Evolutionary conservation across 2,329 filamentous ascomycete species (phyloP).

Genomic region (Macrophomina tecta): DNA sequence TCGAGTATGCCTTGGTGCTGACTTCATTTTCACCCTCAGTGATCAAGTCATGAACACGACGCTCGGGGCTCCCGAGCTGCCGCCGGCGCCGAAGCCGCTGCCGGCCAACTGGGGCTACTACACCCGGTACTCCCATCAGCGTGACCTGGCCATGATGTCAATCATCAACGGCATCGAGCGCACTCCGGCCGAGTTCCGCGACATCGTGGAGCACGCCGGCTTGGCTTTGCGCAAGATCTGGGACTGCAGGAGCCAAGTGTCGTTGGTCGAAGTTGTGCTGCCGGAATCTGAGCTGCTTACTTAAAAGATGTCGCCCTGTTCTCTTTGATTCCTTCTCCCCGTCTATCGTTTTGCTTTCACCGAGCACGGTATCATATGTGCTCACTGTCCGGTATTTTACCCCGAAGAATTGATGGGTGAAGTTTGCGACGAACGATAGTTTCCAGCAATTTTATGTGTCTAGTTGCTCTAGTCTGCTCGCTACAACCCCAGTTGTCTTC

Average conservation of each 20-base stretch:
- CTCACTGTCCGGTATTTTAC: too few species aligned
- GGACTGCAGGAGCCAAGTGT: slow-evolving; percentile 42
- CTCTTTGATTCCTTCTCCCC: background rate
- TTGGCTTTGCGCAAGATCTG: slow-evolving; percentile 41
- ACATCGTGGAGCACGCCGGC: slow-evolving; percentile 38
- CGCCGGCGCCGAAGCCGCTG: slow-evolving; percentile 39
- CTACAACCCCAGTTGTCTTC: too few species aligned
- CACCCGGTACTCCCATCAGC: slow-evolving; percentile 40
- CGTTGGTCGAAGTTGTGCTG: slow-evolving; percentile 37
- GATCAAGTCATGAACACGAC: slow-evolving; percentile 49
- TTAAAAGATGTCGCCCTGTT: background rate
- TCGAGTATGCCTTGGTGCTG: too few species aligned
- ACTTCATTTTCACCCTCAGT: slow-evolving; percentile 9
- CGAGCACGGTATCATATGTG: too few species aligned
- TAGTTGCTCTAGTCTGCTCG: too few species aligned
- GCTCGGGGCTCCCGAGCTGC: slow-evolving; percentile 37
- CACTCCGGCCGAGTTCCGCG: slow-evolving; percentile 40
- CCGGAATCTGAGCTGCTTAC: slow-evolving; percentile 3
- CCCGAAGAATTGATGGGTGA: too few species aligned
- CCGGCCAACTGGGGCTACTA: slow-evolving; percentile 46
- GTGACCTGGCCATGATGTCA: slow-evolving; percentile 44
- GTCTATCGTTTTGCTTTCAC: too few species aligned
- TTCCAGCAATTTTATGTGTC: too few species aligned
- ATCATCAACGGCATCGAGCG: slow-evolving; percentile 48
- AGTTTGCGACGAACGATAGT: too few species aligned